phyloP scores from a whole-genome alignment of 805 yeast species.

The Zygosaccharomyces gambellarensis region DNA sequence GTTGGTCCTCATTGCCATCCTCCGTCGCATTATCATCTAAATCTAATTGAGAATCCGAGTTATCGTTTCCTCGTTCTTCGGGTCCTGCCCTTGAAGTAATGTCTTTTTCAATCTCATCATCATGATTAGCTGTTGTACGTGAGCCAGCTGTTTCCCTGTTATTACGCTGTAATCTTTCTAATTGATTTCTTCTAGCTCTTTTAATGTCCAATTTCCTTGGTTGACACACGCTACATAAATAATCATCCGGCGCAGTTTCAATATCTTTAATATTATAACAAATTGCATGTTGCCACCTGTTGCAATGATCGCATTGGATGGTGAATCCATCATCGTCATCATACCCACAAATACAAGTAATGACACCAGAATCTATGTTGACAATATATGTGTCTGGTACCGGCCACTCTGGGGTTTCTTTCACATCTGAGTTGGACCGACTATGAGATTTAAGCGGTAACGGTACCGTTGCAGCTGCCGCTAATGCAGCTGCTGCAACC shows the following conservation, averaged over 20 bases:
- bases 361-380: constrained; percentile 76
- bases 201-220: constrained; percentile 44
- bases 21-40: neutral
- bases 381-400: constrained; percentile 50
- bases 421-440: constrained; percentile 4
- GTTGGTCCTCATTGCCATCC: constrained; percentile 1
- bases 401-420: constrained; percentile 18
- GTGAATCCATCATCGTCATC: constrained; percentile 91
- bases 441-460: constrained; percentile 41
- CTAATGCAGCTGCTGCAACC: constrained; percentile 79
- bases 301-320: constrained; percentile 89
- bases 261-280: constrained; percentile 75
- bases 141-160: neutral
- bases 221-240: constrained; percentile 74
- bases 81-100: constrained; percentile 3
- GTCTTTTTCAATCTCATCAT: constrained; percentile 1
- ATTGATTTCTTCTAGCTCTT: constrained; percentile 41
- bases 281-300: constrained; percentile 92
- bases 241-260: constrained; percentile 77
- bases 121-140: constrained; percentile 1
- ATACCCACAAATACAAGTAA: constrained; percentile 83
- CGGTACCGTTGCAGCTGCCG: constrained; percentile 77
- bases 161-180: constrained; percentile 20
- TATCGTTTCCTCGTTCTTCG: neutral
- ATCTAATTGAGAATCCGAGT: neutral